Conservation (phyloP, 1,139 yeast species). For the Meyerozyma guilliermondii region DNA sequence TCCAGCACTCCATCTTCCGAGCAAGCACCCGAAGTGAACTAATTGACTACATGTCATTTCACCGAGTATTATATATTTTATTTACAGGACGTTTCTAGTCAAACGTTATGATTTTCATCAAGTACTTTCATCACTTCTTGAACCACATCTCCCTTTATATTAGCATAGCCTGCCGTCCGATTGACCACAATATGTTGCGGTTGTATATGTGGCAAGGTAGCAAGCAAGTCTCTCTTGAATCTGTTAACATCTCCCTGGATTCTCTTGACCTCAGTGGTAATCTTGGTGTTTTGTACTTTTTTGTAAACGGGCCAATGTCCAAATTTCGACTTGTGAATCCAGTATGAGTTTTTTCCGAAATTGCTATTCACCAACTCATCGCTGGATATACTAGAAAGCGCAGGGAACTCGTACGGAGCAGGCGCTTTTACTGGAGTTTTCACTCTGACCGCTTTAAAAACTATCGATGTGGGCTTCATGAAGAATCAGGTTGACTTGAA, state of each 20-base stretch:
- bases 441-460: not conserved
- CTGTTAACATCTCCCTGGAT: conserved; percentile 56
- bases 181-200: conserved; percentile 40
- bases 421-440: not conserved
- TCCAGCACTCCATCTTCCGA: conserved; percentile 40
- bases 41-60: not conserved
- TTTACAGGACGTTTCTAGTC: not conserved
- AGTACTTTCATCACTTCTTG: conserved; percentile 35
- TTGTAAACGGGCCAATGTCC: conserved; percentile 71
- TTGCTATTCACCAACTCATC: not conserved
- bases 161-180: conserved; percentile 33
- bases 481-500: not conserved
- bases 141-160: conserved; percentile 58
- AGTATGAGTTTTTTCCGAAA: conserved; percentile 44
- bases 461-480: not conserved
- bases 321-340: conserved; percentile 47
- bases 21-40: conserved; percentile 11
- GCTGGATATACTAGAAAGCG: not conserved
- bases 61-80: not conserved
- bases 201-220: conserved; percentile 39
- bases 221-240: conserved; percentile 55
- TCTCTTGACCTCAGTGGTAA: conserved; percentile 59
- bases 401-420: not conserved
- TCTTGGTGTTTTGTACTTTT: conserved; percentile 49
- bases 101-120: conserved; percentile 10